Evolutionary conservation across 1,284 basidiomycete genomes (phyloP).

Genomic region (Apiotrichum akiyoshidainum): DNA sequence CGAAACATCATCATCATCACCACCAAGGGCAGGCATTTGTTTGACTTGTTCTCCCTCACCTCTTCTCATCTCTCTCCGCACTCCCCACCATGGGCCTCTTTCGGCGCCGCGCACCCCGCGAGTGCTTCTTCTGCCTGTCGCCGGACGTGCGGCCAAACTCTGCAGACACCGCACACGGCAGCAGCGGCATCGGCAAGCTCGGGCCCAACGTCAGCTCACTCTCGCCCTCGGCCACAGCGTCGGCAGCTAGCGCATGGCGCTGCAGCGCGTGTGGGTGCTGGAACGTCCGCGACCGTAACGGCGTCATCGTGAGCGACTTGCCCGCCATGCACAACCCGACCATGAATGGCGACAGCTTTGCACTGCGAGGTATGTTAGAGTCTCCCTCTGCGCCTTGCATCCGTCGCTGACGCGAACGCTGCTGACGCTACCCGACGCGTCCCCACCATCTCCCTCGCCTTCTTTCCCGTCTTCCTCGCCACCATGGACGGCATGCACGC

Average conservation of each 20-base stretch:
- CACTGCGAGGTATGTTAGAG: constrained; percentile 61
- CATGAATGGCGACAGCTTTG: constrained; percentile 68
- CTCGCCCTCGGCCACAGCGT: constrained; percentile 14
- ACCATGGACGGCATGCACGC: too few relatives aligned
- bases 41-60: too few relatives aligned
- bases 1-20: background rate
- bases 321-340: constrained; percentile 80
- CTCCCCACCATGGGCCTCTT: constrained; percentile 14
- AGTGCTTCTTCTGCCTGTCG: constrained; percentile 48
- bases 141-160: constrained; percentile 3
- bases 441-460: too few relatives aligned
- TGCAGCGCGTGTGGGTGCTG: constrained; percentile 45
- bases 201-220: constrained; percentile 14
- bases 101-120: constrained; percentile 20
- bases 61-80: too few relatives aligned
- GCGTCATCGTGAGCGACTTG: constrained; percentile 73
- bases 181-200: background rate
- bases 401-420: background rate
- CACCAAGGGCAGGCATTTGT: too few relatives aligned
- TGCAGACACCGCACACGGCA: too few relatives aligned
- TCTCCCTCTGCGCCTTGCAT: background rate
- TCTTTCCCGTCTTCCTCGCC: too few relatives aligned
- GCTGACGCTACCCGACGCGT: background rate
- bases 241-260: constrained; percentile 30
- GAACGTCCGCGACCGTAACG: constrained; percentile 51